These are phyloP conservation scores for Strigomonas culicis DNA, from an alignment of 208 protist genomes.

Conservation along the genomic window DNA sequence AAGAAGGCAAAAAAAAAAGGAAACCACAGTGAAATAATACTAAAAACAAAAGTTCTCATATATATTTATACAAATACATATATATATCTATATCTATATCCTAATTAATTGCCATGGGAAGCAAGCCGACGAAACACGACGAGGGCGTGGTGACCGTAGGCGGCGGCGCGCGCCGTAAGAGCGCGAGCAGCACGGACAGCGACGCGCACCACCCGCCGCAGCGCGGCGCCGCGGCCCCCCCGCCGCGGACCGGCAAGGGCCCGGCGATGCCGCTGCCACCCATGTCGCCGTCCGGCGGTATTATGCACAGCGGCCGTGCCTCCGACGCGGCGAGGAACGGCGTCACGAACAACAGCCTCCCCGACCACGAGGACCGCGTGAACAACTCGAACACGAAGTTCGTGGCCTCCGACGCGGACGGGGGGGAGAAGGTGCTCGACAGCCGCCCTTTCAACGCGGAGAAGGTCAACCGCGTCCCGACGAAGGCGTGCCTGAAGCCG, in stretches of 20 bases:
- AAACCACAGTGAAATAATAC: constrained; percentile 1
- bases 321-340: not conserved
- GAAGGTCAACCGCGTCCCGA: constrained; percentile 39
- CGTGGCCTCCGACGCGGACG: constrained; percentile 17
- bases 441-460: constrained; percentile 30
- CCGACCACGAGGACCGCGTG: constrained; percentile 2
- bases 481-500: constrained; percentile 37
- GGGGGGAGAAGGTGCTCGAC: constrained; percentile 16
- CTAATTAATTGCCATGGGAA: constrained; percentile 22
- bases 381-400: constrained; percentile 15
- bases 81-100: not conserved
- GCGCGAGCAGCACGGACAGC: not conserved
- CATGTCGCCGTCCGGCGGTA: not conserved
- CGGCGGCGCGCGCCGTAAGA: not conserved
- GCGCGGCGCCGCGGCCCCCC: not conserved
- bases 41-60: not conserved
- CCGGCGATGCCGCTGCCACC: not conserved
- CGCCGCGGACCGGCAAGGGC: not conserved
- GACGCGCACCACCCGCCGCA: not conserved
- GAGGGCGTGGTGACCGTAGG: constrained; percentile 5
- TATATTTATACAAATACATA: not conserved
- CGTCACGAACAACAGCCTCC: not conserved
- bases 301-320: not conserved
- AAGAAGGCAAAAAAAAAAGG: not conserved
- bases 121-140: constrained; percentile 19